These are phyloP conservation scores for Quillaja saponaria DNA, from an alignment of 306 rosid species.

Conservation along the genomic window DNA sequence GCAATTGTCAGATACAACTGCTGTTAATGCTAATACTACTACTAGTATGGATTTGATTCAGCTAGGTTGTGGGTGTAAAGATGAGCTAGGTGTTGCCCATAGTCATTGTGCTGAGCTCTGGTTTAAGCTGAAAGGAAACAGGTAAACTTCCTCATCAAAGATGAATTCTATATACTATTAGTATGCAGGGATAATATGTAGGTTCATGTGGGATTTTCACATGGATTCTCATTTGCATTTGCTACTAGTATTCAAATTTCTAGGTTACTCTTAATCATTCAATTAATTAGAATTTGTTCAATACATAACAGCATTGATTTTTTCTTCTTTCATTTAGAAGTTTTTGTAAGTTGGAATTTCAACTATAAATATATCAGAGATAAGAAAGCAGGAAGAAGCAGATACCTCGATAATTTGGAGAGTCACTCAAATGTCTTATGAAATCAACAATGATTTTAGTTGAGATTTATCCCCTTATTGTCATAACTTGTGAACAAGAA, in stretches of 20 bases:
- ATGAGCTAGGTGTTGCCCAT: slow-evolving; percentile 85
- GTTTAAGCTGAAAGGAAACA: slow-evolving; percentile 90
- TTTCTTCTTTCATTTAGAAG: not conserved
- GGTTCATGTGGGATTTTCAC: slow-evolving; percentile 15
- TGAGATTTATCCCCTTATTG: slow-evolving; percentile 3
- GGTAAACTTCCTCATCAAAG: slow-evolving; percentile 47
- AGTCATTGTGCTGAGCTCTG: slow-evolving; percentile 89
- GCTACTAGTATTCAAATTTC: not conserved
- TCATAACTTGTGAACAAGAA: not conserved
- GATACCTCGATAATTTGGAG: slow-evolving; percentile 13
- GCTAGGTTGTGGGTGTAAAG: slow-evolving; percentile 90
- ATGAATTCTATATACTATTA: slow-evolving; percentile 18
- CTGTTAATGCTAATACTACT: slow-evolving; percentile 27
- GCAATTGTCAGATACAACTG: slow-evolving; percentile 52
- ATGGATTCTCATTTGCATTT: slow-evolving; percentile 23
- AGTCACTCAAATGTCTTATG: not conserved
- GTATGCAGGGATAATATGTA: slow-evolving; percentile 10
- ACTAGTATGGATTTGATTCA: slow-evolving; percentile 54
- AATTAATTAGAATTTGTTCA: slow-evolving; percentile 14
- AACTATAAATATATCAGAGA: not conserved
- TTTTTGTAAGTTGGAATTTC: not conserved
- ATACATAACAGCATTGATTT: not conserved
- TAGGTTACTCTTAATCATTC: slow-evolving; percentile 17
- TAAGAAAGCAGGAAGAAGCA: not conserved
- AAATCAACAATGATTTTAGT: not conserved